Conservation (phyloP, 805 yeast genomes). For the Candida incommunis region DNA sequence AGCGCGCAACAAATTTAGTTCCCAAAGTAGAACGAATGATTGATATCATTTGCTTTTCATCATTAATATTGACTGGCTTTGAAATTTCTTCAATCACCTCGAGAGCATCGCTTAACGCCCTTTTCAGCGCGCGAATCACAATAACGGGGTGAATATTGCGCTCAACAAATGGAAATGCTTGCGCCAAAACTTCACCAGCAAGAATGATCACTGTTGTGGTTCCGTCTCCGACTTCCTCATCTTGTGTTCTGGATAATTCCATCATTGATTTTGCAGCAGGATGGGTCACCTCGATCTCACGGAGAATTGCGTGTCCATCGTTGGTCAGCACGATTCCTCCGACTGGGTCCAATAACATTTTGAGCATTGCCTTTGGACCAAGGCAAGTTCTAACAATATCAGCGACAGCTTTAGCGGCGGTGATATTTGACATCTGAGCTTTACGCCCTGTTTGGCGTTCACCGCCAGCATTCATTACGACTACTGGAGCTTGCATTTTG, state of each 20-base stretch:
- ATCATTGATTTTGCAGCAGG: constrained; percentile 99
- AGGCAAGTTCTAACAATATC: constrained; percentile 95
- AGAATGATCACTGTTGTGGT: constrained; percentile 93
- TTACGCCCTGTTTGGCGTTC: constrained; percentile 94
- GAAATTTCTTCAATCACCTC: constrained; percentile 76
- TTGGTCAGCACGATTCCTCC: constrained; percentile 88
- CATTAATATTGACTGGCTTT: constrained; percentile 65
- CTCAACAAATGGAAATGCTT: constrained; percentile 81
- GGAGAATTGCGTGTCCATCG: constrained; percentile 95
- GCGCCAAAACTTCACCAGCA: constrained; percentile 95
- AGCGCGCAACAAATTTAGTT: constrained; percentile 80
- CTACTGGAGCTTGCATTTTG: constrained; percentile 75
- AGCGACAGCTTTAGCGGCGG: constrained; percentile 99
- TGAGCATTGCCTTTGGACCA: constrained; percentile 98
- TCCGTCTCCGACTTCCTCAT: constrained; percentile 98
- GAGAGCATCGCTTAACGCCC: constrained; percentile 81
- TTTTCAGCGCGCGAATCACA: constrained; percentile 84
- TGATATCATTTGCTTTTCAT: constrained; percentile 77
- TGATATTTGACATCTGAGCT: constrained; percentile 92
- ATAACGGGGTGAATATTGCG: constrained; percentile 95
- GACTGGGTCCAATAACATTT: constrained; percentile 94
- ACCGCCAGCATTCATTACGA: constrained; percentile 71
- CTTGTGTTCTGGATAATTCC: constrained; percentile 92
- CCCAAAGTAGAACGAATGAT: constrained; percentile 87
- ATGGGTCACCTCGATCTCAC: constrained; percentile 90